Conservation (phyloP, 345 rosid genomes). For the Microcos paniculata region DNA sequence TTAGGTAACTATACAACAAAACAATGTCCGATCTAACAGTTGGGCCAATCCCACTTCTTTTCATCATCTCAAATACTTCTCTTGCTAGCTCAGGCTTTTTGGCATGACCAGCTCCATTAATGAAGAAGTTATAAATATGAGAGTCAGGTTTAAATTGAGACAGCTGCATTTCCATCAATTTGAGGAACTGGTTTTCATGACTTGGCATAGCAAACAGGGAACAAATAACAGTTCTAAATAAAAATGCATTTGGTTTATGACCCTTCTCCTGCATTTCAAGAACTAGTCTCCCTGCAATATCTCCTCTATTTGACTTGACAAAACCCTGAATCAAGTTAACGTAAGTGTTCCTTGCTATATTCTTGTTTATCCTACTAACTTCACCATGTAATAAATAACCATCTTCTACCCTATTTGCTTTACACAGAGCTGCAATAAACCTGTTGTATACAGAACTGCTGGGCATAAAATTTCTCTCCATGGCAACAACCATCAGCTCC, state of each 20-base stretch:
- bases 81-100: constrained; percentile 68
- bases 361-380: constrained; percentile 37
- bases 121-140: constrained; percentile 50
- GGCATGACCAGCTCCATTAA: constrained; percentile 76
- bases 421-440: constrained; percentile 62
- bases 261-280: constrained; percentile 77
- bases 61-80: constrained; percentile 64
- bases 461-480: constrained; percentile 45
- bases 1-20: constrained; percentile 66
- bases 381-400: constrained; percentile 53
- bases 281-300: constrained; percentile 65
- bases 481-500: constrained; percentile 49
- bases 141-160: constrained; percentile 31
- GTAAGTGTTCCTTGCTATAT: constrained; percentile 31
- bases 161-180: constrained; percentile 54
- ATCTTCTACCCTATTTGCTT: constrained; percentile 53
- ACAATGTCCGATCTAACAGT: constrained; percentile 35
- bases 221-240: constrained; percentile 54
- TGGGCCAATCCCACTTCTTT: constrained; percentile 45
- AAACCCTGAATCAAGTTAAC: constrained; percentile 52
- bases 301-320: constrained; percentile 43
- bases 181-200: constrained; percentile 39
- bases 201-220: constrained; percentile 49
- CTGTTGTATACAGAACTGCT: constrained; percentile 33
- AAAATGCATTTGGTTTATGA: constrained; percentile 29